Evolutionary conservation across 192 early-diverging fungal genomes (phyloP).

Genomic region (Diversispora eburnea): DNA sequence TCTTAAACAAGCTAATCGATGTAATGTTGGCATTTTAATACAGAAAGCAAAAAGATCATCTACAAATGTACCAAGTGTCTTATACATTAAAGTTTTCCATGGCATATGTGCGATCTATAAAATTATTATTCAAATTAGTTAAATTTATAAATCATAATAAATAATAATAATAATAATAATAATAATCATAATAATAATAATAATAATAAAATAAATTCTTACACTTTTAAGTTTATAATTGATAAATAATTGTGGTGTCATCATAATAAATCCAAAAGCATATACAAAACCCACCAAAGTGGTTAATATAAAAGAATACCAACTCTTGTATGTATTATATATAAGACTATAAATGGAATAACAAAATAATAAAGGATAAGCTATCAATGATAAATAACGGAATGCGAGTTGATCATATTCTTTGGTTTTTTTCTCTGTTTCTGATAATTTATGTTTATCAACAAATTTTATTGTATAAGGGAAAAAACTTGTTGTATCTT

Average conservation of each 20-base stretch:
- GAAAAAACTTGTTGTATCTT: not conserved
- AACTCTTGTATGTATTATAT: constrained; percentile 86
- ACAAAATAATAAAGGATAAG: constrained; percentile 71
- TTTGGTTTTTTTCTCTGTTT: constrained; percentile 54
- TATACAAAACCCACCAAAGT: constrained; percentile 91
- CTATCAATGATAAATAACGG: constrained; percentile 72
- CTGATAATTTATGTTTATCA: constrained; percentile 37
- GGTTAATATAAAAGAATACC: constrained; percentile 84
- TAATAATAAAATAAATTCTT: constrained; percentile 25
- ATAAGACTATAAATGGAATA: constrained; percentile 80
- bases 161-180: not conserved
- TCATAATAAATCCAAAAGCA: constrained; percentile 77
- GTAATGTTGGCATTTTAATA: constrained; percentile 91
- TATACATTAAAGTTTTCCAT: constrained; percentile 92
- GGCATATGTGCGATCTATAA: constrained; percentile 90
- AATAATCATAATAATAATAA: not conserved
- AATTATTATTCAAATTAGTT: constrained; percentile 24
- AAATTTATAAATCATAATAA: not conserved
- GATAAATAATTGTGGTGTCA: constrained; percentile 89
- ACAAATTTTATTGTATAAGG: constrained; percentile 23
- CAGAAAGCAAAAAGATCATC: constrained; percentile 93
- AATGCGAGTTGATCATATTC: constrained; percentile 77
- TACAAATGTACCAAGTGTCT: constrained; percentile 64
- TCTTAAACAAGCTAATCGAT: constrained; percentile 77
- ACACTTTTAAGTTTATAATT: constrained; percentile 81